phyloP scores from a whole-genome alignment of 352 stramenopile species.

The Globisporangium okanoganense region DNA sequence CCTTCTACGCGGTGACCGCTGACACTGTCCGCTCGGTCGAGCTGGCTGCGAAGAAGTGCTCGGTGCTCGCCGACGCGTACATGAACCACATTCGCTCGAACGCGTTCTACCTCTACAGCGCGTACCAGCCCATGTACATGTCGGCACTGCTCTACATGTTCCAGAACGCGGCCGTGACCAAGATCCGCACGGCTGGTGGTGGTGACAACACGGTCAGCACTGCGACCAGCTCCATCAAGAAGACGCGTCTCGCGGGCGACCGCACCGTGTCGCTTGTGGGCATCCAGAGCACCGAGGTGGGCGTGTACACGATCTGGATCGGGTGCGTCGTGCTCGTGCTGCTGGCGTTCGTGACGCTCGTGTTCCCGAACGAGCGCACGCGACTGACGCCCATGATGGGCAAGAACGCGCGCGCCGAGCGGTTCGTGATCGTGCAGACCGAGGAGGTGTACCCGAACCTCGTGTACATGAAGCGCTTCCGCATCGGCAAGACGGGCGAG shows the following conservation, averaged over 20 bases:
- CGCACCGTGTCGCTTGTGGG: conserved; percentile 33
- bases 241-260: conserved; percentile 11
- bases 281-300: conserved; percentile 57
- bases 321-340: conserved; percentile 21
- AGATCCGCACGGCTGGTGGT: too few relatives aligned
- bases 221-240: background rate
- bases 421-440: conserved; percentile 63
- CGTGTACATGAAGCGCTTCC: conserved; percentile 76
- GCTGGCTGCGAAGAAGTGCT: conserved; percentile 10
- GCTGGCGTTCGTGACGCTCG: conserved; percentile 43
- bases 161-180: conserved; percentile 36
- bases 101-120: conserved; percentile 18
- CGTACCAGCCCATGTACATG: conserved; percentile 36
- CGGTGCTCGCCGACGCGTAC: conserved; percentile 26
- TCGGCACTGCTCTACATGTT: conserved; percentile 52
- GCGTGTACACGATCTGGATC: conserved; percentile 35
- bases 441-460: conserved; percentile 73
- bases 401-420: conserved; percentile 52
- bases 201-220: background rate
- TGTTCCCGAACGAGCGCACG: conserved; percentile 51
- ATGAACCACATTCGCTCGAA: conserved; percentile 28
- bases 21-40: background rate
- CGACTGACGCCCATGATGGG: conserved; percentile 41
- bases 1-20: background rate
- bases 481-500: conserved; percentile 65